These are phyloP conservation scores for Bruguiera gymnorhiza DNA, from an alignment of 345 rosid species.

Conservation along the genomic window DNA sequence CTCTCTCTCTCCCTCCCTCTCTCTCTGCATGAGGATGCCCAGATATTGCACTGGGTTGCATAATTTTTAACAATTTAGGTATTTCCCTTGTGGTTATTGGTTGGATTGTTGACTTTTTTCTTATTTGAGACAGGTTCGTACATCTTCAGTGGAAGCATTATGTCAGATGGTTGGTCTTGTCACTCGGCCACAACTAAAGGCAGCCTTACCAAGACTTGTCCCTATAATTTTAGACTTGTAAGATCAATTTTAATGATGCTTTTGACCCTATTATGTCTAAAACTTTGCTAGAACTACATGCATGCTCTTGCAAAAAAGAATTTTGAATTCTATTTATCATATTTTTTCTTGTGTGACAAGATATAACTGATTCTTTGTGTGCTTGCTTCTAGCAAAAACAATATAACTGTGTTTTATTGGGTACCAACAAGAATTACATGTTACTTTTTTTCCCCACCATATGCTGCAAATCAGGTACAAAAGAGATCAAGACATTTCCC, in stretches of 20 bases:
- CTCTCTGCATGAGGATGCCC: too few relatives aligned
- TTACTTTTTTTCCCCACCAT: constrained; percentile 13
- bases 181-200: constrained; percentile 72
- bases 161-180: constrained; percentile 98
- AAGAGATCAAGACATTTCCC: constrained; percentile 77
- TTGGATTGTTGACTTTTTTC: constrained; percentile 11
- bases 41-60: too few relatives aligned
- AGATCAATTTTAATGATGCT: constrained; percentile 27
- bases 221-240: constrained; percentile 89
- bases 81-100: background rate
- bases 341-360: too few relatives aligned
- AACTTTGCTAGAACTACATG: background rate
- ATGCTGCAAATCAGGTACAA: constrained; percentile 53
- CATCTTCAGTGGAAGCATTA: constrained; percentile 86
- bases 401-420: background rate
- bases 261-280: background rate
- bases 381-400: too few relatives aligned
- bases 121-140: constrained; percentile 63
- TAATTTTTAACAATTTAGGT: too few relatives aligned
- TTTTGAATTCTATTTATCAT: too few relatives aligned
- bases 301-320: background rate
- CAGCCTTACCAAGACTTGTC: constrained; percentile 87
- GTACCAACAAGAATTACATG: constrained; percentile 4
- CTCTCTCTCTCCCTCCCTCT: too few relatives aligned
- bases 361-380: too few relatives aligned